Conservation (phyloP, 139 green algal species). For the Chlorella vulgaris region DNA sequence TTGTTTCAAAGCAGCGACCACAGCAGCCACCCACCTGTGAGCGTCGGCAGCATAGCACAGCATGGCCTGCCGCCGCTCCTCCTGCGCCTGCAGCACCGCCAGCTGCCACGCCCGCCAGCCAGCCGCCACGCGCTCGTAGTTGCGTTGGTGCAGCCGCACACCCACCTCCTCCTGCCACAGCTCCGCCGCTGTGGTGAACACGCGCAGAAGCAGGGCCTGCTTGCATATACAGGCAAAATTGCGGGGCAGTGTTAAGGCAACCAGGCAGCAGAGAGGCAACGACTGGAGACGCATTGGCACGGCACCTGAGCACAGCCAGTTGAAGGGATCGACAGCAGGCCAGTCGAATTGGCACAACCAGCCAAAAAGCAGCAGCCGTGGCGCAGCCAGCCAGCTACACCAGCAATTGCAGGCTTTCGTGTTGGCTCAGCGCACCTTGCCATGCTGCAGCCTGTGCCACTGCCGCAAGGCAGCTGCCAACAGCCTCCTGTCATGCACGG, state of each 20-base stretch:
- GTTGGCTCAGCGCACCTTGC: conserved; percentile 28
- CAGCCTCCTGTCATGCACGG: conserved; percentile 6
- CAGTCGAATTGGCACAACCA: no score
- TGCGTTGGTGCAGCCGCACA: conserved; percentile 20
- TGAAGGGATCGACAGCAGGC: background rate
- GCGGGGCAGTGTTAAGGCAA: background rate
- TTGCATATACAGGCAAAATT: background rate
- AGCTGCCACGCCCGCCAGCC: conserved; percentile 33
- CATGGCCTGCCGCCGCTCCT: conserved; percentile 22
- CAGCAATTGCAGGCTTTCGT: background rate
- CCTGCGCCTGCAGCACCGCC: conserved; percentile 24
- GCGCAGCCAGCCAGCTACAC: no score
- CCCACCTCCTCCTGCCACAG: conserved; percentile 35
- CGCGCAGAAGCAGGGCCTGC: conserved; percentile 33
- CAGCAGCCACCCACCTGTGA: conserved; percentile 3
- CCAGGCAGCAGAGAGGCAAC: no score
- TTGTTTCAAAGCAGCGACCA: no score
- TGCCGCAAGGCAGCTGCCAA: conserved; percentile 1
- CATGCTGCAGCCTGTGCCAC: conserved; percentile 23
- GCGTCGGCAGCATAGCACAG: conserved; percentile 24
- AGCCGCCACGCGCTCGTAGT: conserved; percentile 8
- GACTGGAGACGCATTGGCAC: no score
- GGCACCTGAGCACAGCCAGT: background rate
- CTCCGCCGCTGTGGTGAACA: conserved; percentile 25
- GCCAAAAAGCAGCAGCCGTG: no score